Conservation (phyloP, 2,329 filamentous ascomycete species). For the Tolypocladium pustulatum region DNA sequence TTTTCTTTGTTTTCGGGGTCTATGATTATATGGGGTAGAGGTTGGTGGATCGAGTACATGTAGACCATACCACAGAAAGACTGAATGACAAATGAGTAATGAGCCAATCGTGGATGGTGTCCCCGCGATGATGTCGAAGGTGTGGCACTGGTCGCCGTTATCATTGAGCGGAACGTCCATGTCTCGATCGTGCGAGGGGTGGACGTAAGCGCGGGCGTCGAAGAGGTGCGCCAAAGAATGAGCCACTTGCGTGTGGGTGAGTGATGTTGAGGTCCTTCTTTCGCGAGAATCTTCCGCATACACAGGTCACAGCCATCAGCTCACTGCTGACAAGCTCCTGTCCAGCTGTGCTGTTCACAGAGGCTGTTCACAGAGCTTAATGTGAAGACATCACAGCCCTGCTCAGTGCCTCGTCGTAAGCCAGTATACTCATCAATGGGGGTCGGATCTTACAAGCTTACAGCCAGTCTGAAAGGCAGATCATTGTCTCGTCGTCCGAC, state of each 20-base stretch:
- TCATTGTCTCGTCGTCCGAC: not conserved
- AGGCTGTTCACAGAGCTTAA: no score
- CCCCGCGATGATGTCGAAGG: no score
- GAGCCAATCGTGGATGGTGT: no score
- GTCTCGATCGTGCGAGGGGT: no score
- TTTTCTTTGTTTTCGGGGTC: not conserved
- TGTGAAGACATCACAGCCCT: no score
- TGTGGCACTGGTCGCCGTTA: no score
- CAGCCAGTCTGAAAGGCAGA: not conserved
- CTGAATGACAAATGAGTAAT: not conserved
- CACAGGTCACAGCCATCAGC: no score
- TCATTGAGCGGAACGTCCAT: no score
- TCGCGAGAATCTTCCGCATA: not conserved
- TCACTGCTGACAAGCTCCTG: no score
- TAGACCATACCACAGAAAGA: not conserved
- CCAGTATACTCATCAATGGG: not conserved
- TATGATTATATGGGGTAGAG: not conserved
- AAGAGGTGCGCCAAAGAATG: not conserved
- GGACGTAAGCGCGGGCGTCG: no score
- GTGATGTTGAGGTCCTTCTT: not conserved
- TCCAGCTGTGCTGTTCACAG: no score
- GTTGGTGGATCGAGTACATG: not conserved
- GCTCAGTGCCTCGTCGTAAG: not conserved
- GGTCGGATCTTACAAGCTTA: not conserved
- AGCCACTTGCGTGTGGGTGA: not conserved